phyloP scores from a whole-genome alignment of 495 filamentous ascomycete species.

The Neurospora sp. region DNA sequence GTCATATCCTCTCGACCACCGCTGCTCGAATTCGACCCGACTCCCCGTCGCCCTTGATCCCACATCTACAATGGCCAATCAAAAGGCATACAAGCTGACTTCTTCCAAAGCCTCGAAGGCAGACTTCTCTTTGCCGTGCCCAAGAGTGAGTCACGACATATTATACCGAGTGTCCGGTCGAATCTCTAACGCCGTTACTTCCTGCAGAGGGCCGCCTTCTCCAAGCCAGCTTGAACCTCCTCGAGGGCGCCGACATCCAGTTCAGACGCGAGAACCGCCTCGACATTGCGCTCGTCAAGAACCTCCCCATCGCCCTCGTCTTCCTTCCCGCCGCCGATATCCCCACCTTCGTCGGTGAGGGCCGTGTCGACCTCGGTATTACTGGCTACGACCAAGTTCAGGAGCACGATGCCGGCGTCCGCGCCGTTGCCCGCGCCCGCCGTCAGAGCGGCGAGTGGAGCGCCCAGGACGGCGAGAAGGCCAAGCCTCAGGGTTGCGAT shows the following conservation, averaged over 20 bases:
- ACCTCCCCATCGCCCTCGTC: conserved; percentile 86
- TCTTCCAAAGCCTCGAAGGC: conserved; percentile 63
- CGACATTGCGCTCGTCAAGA: conserved; percentile 94
- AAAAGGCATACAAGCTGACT: conserved; percentile 26
- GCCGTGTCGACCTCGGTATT: conserved; percentile 86
- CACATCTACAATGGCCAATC: neutral
- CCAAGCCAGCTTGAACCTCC: conserved; percentile 74
- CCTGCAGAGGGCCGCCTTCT: conserved; percentile 78
- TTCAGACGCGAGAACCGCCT: conserved; percentile 87
- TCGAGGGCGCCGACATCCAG: conserved; percentile 88
- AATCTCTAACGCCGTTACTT: neutral
- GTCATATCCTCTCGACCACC: conserved; percentile 23
- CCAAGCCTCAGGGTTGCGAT: conserved; percentile 51
- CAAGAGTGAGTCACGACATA: conserved; percentile 60
- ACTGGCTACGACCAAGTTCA: conserved; percentile 87
- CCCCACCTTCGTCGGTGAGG: conserved; percentile 91
- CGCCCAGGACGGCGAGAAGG: conserved; percentile 20
- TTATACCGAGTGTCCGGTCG: neutral
- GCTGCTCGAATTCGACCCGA: neutral
- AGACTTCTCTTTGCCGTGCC: conserved; percentile 92
- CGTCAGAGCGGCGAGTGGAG: conserved; percentile 43
- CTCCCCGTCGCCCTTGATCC: neutral
- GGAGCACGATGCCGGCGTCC: conserved; percentile 73
- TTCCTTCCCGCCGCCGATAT: conserved; percentile 97
- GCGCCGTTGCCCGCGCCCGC: conserved; percentile 39